A percentile compares a stretch with the other conserved stretches of the same genome.
phyloP scores from a whole-genome alignment of 2,329 filamentous ascomycete genomes.

The Atkinsonella hypoxylon region DNA sequence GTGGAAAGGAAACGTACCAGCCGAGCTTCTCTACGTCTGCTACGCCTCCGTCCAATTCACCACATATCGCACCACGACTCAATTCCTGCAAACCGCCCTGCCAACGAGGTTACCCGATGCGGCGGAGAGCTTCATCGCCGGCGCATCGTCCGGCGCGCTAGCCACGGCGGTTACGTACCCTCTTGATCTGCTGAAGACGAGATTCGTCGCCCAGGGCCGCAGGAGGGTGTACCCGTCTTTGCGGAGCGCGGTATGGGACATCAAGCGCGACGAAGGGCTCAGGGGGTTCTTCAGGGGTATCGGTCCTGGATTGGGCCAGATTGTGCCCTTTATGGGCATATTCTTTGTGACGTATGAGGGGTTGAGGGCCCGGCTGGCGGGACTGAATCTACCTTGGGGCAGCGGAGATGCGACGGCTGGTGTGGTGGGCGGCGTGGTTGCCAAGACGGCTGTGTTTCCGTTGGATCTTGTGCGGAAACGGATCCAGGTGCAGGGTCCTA shows the following conservation, averaged over 20 bases:
- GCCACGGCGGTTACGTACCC: constrained; percentile 84
- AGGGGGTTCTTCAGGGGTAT: constrained; percentile 82
- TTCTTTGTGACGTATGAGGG: constrained; percentile 88
- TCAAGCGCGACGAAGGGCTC: constrained; percentile 61
- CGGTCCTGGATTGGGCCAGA: constrained; percentile 69
- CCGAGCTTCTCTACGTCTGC: constrained; percentile 84
- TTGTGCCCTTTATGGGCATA: constrained; percentile 92
- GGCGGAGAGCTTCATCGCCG: constrained; percentile 72
- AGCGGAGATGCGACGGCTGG: constrained; percentile 77
- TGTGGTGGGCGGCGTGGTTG: constrained; percentile 62
- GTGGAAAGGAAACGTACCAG: constrained; percentile 97
- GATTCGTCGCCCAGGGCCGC: constrained; percentile 89
- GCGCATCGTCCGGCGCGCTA: constrained; percentile 68
- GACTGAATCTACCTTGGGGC: constrained; percentile 52
- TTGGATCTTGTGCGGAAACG: constrained; percentile 87
- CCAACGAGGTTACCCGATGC: constrained; percentile 43
- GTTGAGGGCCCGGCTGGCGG: constrained; percentile 47
- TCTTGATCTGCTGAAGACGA: constrained; percentile 80
- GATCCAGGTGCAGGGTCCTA: constrained; percentile 90
- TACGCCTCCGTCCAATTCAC: constrained; percentile 88
- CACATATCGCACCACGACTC: constrained; percentile 64
- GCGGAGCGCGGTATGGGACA: constrained; percentile 55
- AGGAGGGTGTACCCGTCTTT: constrained; percentile 69
- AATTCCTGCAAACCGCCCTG: constrained; percentile 47
- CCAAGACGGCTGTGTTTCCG: constrained; percentile 87